Evolutionary conservation across 1,284 basidiomycete species (phyloP).

Genomic region (Vanrija sp.): DNA sequence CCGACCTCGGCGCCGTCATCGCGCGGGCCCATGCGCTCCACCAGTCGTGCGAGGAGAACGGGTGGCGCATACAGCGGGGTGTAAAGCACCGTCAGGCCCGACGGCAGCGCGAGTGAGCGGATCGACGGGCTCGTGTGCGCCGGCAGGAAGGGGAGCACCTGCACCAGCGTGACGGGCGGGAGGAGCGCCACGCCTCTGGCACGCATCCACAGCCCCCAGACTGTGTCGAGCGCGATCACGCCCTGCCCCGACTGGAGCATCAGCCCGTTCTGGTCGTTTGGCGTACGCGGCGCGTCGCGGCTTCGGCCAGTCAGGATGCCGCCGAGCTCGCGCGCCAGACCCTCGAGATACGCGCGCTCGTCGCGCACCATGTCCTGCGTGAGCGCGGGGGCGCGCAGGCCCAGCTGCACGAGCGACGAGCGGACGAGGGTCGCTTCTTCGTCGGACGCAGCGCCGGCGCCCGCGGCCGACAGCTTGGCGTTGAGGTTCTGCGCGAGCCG

Average conservation of each 20-base stretch:
- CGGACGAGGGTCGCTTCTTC: slow-evolving; percentile 83
- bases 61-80: slow-evolving; percentile 67
- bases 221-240: slow-evolving; percentile 84
- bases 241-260: slow-evolving; percentile 51
- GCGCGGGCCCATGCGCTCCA: slow-evolving; percentile 54
- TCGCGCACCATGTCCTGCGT: slow-evolving; percentile 86
- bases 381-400: slow-evolving; percentile 67
- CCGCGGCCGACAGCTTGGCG: slow-evolving; percentile 65
- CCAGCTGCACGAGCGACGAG: slow-evolving; percentile 81
- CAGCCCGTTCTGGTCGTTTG: slow-evolving; percentile 29
- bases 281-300: slow-evolving; percentile 46
- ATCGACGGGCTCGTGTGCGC: slow-evolving; percentile 67
- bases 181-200: slow-evolving; percentile 89
- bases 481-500: slow-evolving; percentile 80
- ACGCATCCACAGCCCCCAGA: slow-evolving; percentile 97
- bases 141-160: slow-evolving; percentile 66
- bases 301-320: slow-evolving; percentile 56
- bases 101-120: slow-evolving; percentile 62
- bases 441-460: slow-evolving; percentile 47
- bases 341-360: slow-evolving; percentile 73
- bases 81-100: slow-evolving; percentile 75
- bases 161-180: slow-evolving; percentile 76
- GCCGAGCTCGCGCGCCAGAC: slow-evolving; percentile 79
- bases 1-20: slow-evolving; percentile 24
- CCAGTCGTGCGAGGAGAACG: slow-evolving; percentile 64